These are phyloP conservation scores for Cystobasidium slooffiae DNA, from an alignment of 1,284 basidiomycete genomes.

Conservation along the genomic window DNA sequence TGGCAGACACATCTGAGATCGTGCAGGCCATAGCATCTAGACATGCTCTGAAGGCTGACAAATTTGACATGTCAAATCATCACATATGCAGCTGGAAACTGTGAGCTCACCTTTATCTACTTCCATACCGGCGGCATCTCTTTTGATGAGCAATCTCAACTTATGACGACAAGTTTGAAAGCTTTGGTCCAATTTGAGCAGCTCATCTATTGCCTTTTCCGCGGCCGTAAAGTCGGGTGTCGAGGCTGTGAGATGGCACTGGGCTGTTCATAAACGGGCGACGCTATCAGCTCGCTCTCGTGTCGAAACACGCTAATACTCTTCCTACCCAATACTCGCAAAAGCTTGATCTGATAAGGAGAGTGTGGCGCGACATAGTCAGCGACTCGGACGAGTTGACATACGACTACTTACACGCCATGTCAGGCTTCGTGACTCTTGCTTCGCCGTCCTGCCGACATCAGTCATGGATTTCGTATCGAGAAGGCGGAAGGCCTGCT, in stretches of 20 bases:
- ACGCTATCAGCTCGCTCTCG: too few species aligned
- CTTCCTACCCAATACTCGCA: too few species aligned
- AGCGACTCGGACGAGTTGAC: too few species aligned
- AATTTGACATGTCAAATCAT: not conserved
- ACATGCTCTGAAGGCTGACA: not conserved
- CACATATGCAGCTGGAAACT: not conserved
- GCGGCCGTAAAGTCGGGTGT: not conserved
- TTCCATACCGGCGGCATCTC: conserved; percentile 8
- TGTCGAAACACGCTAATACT: too few species aligned
- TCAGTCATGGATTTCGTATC: too few species aligned
- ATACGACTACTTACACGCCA: too few species aligned
- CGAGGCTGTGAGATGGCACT: conserved; percentile 9
- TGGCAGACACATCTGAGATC: not conserved
- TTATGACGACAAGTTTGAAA: not conserved
- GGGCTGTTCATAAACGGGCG: conserved; percentile 4
- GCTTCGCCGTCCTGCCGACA: too few species aligned
- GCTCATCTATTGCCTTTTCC: conserved; percentile 12
- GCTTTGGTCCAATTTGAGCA: conserved; percentile 10
- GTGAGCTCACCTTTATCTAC: conserved; percentile 3
- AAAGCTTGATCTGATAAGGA: too few species aligned
- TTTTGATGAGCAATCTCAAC: conserved; percentile 6
- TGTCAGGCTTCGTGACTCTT: too few species aligned
- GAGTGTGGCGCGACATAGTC: too few species aligned
- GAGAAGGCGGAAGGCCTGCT: too few species aligned
- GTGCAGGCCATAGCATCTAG: not conserved